Evolutionary conservation across 306 rosid genomes (phyloP).

Genomic region (Betula pendula): DNA sequence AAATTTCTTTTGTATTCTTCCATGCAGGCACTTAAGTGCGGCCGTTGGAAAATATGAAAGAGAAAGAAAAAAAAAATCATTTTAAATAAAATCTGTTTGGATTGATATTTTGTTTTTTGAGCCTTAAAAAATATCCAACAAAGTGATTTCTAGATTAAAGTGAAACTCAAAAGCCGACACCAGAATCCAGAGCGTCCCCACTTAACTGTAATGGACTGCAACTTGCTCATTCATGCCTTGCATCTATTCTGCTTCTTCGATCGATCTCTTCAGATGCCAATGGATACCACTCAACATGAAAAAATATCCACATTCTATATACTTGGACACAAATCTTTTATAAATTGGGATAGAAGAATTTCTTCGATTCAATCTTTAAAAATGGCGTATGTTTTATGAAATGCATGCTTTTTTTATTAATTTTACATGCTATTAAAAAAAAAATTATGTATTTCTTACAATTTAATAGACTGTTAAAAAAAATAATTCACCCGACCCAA

Average conservation of each 20-base stretch:
- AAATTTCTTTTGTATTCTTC: neutral
- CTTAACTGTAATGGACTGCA: slow-evolving; percentile 17
- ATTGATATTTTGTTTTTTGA: neutral
- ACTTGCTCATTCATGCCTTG: slow-evolving; percentile 12
- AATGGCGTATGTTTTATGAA: too few relatives aligned
- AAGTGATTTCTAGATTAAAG: neutral
- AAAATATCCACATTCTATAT: neutral
- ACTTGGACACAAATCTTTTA: neutral
- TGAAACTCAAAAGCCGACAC: slow-evolving; percentile 30
- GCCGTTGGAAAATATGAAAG: neutral
- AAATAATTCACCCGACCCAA: too few relatives aligned
- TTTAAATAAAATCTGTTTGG: neutral
- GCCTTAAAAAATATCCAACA: neutral
- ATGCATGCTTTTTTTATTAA: too few relatives aligned
- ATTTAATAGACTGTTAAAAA: too few relatives aligned
- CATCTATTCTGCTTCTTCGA: slow-evolving; percentile 14
- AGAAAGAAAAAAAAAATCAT: neutral
- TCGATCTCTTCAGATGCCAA: too few relatives aligned
- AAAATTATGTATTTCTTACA: too few relatives aligned
- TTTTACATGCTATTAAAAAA: too few relatives aligned
- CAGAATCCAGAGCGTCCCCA: slow-evolving; percentile 25
- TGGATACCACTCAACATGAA: neutral
- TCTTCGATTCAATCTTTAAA: too few relatives aligned
- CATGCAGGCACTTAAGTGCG: neutral
- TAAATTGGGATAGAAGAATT: too few relatives aligned